Conservation (phyloP, 1,284 basidiomycete genomes). For the Ganoderma multipileum region DNA sequence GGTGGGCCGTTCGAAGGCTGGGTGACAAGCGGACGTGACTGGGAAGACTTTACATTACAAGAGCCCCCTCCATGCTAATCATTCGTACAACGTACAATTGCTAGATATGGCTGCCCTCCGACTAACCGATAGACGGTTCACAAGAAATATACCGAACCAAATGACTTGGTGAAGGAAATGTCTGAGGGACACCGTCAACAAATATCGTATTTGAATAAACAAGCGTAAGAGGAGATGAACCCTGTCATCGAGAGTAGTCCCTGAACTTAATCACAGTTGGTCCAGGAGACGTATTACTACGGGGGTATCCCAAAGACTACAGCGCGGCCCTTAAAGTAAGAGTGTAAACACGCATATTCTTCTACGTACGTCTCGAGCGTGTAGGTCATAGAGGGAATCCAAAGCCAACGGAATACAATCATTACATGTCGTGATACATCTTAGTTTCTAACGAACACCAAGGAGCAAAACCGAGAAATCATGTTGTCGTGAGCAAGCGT, state of each 20-base stretch:
- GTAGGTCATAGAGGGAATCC: neutral
- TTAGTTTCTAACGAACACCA: neutral
- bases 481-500: neutral
- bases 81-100: too few relatives aligned
- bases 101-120: too few relatives aligned
- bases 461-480: neutral
- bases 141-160: too few relatives aligned
- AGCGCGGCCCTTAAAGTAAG: neutral
- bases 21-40: slow-evolving; percentile 40
- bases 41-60: slow-evolving; percentile 39
- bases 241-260: neutral
- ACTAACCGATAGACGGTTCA: too few relatives aligned
- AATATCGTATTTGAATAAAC: neutral
- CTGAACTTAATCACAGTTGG: neutral
- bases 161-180: too few relatives aligned
- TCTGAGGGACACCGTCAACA: neutral
- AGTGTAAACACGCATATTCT: neutral
- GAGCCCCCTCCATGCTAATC: slow-evolving; percentile 7
- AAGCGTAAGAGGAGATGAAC: neutral
- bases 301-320: neutral
- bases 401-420: slow-evolving; percentile 19
- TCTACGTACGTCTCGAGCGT: slow-evolving; percentile 1
- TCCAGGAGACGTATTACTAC: neutral
- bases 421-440: slow-evolving; percentile 25
- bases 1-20: slow-evolving; percentile 42